phyloP scores from a whole-genome alignment of 108 stramenopile genomes.

The Nitzschia putrida region DNA sequence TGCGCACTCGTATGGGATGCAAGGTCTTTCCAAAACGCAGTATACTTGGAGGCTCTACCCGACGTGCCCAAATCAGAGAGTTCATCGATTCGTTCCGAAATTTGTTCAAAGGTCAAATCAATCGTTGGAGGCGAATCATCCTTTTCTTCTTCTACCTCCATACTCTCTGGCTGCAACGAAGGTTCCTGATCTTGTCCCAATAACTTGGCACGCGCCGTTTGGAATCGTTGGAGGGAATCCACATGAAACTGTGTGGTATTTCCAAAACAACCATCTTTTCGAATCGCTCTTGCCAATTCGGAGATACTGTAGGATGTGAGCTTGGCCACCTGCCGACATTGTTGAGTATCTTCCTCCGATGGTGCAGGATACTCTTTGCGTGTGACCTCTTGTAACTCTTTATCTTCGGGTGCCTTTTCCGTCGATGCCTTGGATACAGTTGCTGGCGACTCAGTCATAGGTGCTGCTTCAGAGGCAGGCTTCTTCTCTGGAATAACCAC shows the following conservation, averaged over 20 bases:
- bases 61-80: not conserved
- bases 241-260: constrained; percentile 14
- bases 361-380: constrained; percentile 2
- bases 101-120: constrained; percentile 9
- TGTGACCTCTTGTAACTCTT: not conserved
- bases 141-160: not conserved
- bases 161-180: not conserved
- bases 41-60: not conserved
- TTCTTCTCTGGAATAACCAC: not conserved
- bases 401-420: no score
- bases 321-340: not conserved
- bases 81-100: constrained; percentile 16
- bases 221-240: constrained; percentile 10
- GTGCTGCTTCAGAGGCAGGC: not conserved
- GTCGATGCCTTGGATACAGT: no score
- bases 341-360: constrained; percentile 6
- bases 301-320: constrained; percentile 28
- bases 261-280: constrained; percentile 19
- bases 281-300: constrained; percentile 3
- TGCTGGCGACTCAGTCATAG: no score
- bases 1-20: constrained; percentile 2
- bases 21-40: constrained; percentile 5
- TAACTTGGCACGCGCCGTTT: constrained; percentile 2
- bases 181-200: not conserved
- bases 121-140: not conserved